These are phyloP conservation scores for Salvia splendens DNA, from an alignment of 257 asterid species.

Conservation along the genomic window DNA sequence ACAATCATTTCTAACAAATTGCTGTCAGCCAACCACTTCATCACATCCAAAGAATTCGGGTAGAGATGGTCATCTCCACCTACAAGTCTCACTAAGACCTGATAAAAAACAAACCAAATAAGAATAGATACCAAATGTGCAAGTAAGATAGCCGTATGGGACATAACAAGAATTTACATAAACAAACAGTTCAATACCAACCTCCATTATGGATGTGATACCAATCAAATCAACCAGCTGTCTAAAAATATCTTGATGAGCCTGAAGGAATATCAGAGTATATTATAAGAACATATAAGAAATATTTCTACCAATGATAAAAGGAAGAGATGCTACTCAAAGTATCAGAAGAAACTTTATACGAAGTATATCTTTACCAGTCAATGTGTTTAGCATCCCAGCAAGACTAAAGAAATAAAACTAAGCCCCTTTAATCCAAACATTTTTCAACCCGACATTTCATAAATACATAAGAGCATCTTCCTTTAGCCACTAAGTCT, in stretches of 20 bases:
- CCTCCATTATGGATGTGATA: slow-evolving; percentile 99
- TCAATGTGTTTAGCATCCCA: slow-evolving; percentile 3
- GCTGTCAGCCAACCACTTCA: slow-evolving; percentile 97
- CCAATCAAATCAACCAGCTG: slow-evolving; percentile 98
- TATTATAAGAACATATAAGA: not conserved
- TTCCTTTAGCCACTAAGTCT: slow-evolving; percentile 8
- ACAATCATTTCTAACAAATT: slow-evolving; percentile 94
- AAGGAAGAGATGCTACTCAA: slow-evolving; percentile 25
- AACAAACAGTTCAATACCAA: slow-evolving; percentile 32
- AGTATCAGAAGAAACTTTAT: not conserved
- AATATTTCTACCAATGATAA: not conserved
- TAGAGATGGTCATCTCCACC: slow-evolving; percentile 89
- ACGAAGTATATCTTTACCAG: not conserved
- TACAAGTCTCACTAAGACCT: slow-evolving; percentile 95
- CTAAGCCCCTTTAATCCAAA: slow-evolving; percentile 5
- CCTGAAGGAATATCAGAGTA: slow-evolving; percentile 44
- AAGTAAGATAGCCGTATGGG: slow-evolving; percentile 1
- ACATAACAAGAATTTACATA: slow-evolving; percentile 11
- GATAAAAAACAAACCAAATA: slow-evolving; percentile 32
- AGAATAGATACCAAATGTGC: slow-evolving; percentile 33
- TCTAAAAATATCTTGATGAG: slow-evolving; percentile 81
- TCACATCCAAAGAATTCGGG: slow-evolving; percentile 76
- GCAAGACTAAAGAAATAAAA: slow-evolving; percentile 3
- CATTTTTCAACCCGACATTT: slow-evolving; percentile 8
- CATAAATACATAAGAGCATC: slow-evolving; percentile 2